Percentiles rank a stretch among this genome's conserved stretches.
phyloP scores from a whole-genome alignment of 1,139 yeast species.

The Geotrichum aggregatum region DNA sequence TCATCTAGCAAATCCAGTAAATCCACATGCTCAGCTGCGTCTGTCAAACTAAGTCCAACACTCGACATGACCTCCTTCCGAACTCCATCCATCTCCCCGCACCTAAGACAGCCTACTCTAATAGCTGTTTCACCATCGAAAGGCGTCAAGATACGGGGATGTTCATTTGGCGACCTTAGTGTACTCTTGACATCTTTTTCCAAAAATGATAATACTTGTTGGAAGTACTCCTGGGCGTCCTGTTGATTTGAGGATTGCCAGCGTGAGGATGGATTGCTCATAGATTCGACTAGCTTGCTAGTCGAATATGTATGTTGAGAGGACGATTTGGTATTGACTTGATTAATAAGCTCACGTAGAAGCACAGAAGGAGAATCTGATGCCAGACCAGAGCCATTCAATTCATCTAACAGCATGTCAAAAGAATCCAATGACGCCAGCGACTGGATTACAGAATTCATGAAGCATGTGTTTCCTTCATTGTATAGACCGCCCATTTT shows the following conservation, averaged over 20 bases:
- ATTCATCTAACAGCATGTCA: conserved; percentile 51
- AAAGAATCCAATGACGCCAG: conserved; percentile 71
- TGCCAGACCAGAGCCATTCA: conserved; percentile 18
- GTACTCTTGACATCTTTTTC: conserved; percentile 51
- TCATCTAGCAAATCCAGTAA: conserved; percentile 59
- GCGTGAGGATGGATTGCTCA: conserved; percentile 67
- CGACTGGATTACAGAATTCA: conserved; percentile 84
- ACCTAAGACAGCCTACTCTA: conserved; percentile 78
- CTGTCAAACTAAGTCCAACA: conserved; percentile 59
- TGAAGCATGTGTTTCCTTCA: conserved; percentile 90
- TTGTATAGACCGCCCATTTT: conserved; percentile 76
- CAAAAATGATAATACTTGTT: conserved; percentile 64
- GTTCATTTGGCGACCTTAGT: background rate
- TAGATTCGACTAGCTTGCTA: conserved; percentile 55
- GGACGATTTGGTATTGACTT: conserved; percentile 36
- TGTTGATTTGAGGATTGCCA: conserved; percentile 84
- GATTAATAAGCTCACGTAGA: conserved; percentile 33
- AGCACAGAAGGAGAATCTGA: conserved; percentile 17
- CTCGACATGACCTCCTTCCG: conserved; percentile 80
- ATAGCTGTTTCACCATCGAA: conserved; percentile 86
- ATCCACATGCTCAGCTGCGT: conserved; percentile 38
- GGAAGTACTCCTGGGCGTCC: conserved; percentile 93
- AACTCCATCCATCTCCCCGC: conserved; percentile 93
- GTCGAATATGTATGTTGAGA: conserved; percentile 54
- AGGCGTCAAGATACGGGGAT: conserved; percentile 58